Percentiles rank a stretch among this genome's conserved stretches.
Conservation (phyloP, 1,139 yeast species). For the Candida pseudoviswanathii region DNA sequence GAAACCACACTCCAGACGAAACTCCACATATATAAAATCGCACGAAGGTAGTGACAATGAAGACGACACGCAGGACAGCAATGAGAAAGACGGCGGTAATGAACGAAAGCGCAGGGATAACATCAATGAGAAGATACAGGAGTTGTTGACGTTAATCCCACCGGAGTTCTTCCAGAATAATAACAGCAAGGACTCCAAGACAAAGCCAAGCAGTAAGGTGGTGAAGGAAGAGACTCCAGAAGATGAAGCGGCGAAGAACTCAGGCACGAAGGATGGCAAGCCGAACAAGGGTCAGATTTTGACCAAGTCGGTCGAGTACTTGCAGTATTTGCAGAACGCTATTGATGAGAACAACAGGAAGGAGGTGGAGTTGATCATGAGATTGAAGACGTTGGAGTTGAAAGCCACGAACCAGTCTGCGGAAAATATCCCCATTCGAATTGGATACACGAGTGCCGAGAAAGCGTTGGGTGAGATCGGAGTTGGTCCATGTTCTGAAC, state of each 20-base stretch:
- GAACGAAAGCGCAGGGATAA: constrained; percentile 81
- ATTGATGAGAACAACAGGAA: constrained; percentile 78
- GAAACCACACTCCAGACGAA: constrained; percentile 45
- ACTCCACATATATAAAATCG: constrained; percentile 34
- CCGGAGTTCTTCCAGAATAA: constrained; percentile 47
- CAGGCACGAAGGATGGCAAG: constrained; percentile 82
- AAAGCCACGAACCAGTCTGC: constrained; percentile 23
- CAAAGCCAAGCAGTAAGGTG: constrained; percentile 6
- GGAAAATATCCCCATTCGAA: constrained; percentile 44
- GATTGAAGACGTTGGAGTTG: constrained; percentile 57
- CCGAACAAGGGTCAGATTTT: constrained; percentile 93
- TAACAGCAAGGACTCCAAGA: constrained; percentile 5
- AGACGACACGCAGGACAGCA: constrained; percentile 32
- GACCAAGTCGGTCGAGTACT: constrained; percentile 82
- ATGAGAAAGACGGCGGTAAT: constrained; percentile 44
- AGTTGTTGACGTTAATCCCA: constrained; percentile 72
- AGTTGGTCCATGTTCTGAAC: constrained; percentile 72
- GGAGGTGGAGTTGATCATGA: constrained; percentile 73
- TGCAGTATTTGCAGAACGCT: constrained; percentile 68
- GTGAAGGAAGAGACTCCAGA: constrained; percentile 9
- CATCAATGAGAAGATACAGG: constrained; percentile 87
- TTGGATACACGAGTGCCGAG: constrained; percentile 72
- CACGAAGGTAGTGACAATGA: constrained; percentile 34
- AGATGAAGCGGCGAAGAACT: constrained; percentile 37
- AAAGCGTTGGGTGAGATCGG: constrained; percentile 75